Evolutionary conservation across 345 rosid genomes (phyloP).

Genomic region (Atalantia buxifolia): DNA sequence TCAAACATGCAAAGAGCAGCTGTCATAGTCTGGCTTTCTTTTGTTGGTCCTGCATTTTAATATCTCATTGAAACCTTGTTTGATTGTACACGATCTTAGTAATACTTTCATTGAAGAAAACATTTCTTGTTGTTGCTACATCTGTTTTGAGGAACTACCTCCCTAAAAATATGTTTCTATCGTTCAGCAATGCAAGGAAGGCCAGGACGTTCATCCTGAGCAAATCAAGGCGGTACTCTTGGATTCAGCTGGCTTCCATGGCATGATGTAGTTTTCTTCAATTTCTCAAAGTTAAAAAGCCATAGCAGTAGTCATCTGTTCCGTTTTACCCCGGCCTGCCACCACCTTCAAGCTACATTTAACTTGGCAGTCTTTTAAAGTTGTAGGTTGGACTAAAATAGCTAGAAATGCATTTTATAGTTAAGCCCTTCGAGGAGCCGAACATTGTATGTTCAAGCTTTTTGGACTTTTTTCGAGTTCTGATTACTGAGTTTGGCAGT

Average conservation of each 20-base stretch:
- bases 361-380: neutral
- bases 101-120: neutral
- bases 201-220: constrained; percentile 59
- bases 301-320: neutral
- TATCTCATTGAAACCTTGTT: neutral
- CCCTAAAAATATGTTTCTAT: neutral
- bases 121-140: neutral
- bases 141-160: neutral
- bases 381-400: neutral
- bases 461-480: neutral
- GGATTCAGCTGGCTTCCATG: constrained; percentile 58
- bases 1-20: neutral
- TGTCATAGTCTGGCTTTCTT: neutral
- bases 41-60: neutral
- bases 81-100: neutral
- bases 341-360: neutral
- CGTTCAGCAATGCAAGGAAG: constrained; percentile 70
- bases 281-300: neutral
- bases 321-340: neutral
- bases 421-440: neutral
- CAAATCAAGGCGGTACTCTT: constrained; percentile 65
- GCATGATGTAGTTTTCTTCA: constrained; percentile 22
- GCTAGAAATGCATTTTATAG: neutral
- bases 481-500: neutral
- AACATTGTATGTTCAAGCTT: neutral